These are phyloP conservation scores for Syzygium oleosum DNA, from an alignment of 345 rosid species.

Conservation along the genomic window DNA sequence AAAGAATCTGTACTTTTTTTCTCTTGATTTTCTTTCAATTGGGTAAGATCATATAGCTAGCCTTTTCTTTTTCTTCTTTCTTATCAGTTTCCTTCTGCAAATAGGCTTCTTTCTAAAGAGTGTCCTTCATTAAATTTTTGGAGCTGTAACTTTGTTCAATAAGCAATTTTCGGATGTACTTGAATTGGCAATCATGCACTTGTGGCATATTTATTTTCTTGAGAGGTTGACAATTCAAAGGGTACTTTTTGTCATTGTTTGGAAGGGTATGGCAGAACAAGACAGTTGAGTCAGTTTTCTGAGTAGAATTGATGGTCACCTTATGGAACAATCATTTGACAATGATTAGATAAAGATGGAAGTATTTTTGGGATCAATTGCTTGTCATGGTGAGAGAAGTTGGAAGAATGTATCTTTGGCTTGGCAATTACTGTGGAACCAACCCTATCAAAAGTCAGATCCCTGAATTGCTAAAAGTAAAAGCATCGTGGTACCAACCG, in stretches of 20 bases:
- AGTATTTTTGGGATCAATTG: neutral
- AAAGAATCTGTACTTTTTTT: neutral
- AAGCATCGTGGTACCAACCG: neutral
- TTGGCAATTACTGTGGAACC: neutral
- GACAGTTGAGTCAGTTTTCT: neutral
- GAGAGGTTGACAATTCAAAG: neutral
- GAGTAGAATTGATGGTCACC: neutral
- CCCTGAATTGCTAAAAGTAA: neutral
- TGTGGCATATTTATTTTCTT: neutral
- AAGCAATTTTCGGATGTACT: neutral
- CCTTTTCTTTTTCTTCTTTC: neutral
- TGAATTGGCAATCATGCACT: neutral
- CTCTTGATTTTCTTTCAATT: neutral
- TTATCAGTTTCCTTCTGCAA: neutral
- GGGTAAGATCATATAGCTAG: neutral
- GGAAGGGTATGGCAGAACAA: neutral
- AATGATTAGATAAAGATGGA: neutral
- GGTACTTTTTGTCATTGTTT: neutral
- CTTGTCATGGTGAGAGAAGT: neutral
- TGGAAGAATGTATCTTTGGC: neutral
- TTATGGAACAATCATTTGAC: neutral
- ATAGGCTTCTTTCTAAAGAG: neutral
- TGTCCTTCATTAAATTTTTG: neutral
- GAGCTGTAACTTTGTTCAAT: neutral
- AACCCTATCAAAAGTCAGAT: neutral